Evolutionary conservation across 2,329 filamentous ascomycete species (phyloP), one percentile per base, ranked within the genome.

Genomic region (Lachnellula hyalina): DNA sequence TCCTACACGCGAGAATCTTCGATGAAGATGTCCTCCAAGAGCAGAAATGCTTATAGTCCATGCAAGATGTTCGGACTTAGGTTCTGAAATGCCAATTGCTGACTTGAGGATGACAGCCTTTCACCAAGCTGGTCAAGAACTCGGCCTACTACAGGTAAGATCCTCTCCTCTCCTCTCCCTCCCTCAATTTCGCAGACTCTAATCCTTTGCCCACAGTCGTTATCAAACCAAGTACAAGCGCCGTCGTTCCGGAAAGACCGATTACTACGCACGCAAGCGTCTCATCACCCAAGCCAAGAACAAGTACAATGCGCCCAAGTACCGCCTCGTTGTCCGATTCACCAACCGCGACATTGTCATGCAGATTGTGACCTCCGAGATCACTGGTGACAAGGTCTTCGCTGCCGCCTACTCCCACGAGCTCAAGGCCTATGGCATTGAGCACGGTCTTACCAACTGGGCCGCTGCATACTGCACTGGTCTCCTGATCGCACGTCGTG

Each of bases 191-290:
- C 38, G 34, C 56, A 49, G 64, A 59, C 54, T 50, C 45, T 62
- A 61, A 60, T 49, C 49, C 45, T 53, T 61, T 57, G 53, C 14
- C 15, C 4, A 15, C 74, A 96, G 92, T 77, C 91, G 94, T 79
- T 99, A 89, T 86, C 94, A 99, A 84, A 96, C 94, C 75, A 99
- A 99, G 88, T 99, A 96, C 89, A 94, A 91, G 84, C 92, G 94
- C 76, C 87, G 94, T 79, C 86, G 90, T 68, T 74, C 87, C 73
- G 94, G 94, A 75, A 99, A 99, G 89, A 99, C 94, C 82, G 94
- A 99, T 77, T 99, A 99, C 90, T 97, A 96, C 78, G 94, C 94
- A 75, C 93, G 94, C 77, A 97, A 97, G 90, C 89, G 94, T 74
- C 85, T 99, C 78, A 94, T 97, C 84, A 92, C 90, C 82, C 94